These are phyloP conservation scores for Yarrowia hollandica DNA, from an alignment of 805 yeast genomes.

Conservation along the genomic window DNA sequence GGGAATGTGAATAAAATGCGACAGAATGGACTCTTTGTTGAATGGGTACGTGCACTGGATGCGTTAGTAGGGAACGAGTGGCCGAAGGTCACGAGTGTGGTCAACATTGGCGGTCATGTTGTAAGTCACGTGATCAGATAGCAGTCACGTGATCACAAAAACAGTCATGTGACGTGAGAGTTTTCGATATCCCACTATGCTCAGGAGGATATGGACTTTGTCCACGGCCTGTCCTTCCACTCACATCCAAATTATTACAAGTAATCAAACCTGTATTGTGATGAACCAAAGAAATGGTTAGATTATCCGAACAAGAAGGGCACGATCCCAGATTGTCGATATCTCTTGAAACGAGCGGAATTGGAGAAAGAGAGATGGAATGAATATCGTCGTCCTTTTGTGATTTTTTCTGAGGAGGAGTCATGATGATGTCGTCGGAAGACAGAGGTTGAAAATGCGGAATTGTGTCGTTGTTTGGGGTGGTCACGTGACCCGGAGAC, in stretches of 20 bases:
- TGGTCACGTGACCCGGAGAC: no score
- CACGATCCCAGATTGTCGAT: slow-evolving; percentile 14
- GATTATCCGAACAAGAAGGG: background rate
- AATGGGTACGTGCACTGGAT: slow-evolving; percentile 33
- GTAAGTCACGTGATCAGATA: background rate
- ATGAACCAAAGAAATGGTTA: background rate
- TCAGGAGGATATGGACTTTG: no score
- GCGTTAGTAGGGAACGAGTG: no score
- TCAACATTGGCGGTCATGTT: no score
- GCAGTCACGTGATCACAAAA: background rate
- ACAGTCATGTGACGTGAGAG: background rate
- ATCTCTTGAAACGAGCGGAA: background rate
- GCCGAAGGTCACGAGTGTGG: no score
- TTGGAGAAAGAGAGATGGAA: background rate
- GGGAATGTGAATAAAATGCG: slow-evolving; percentile 20
- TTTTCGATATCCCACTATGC: no score
- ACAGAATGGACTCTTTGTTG: slow-evolving; percentile 5
- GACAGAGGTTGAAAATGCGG: no score
- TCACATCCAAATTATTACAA: slow-evolving; percentile 14
- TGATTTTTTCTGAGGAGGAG: no score
- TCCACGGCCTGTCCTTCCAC: no score
- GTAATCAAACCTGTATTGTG: slow-evolving; percentile 10
- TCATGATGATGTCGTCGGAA: no score
- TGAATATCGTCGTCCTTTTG: no score
- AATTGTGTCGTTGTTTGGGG: no score